Conservation (phyloP, 164 flowering plant species). For the Akebia trifoliata region DNA sequence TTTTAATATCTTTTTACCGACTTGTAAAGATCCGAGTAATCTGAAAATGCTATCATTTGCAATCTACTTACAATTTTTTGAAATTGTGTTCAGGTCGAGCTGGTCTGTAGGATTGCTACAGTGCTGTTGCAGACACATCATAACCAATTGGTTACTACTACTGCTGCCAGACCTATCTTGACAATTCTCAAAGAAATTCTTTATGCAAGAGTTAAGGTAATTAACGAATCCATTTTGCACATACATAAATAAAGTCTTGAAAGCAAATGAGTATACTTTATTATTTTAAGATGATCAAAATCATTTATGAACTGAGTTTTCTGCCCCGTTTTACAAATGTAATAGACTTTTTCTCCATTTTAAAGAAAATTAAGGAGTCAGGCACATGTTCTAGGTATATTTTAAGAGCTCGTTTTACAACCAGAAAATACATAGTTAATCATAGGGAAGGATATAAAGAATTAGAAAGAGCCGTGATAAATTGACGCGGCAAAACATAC, state of each 20-base stretch:
- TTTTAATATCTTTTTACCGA: neutral
- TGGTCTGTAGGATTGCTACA: slow-evolving; percentile 70
- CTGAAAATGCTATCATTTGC: neutral
- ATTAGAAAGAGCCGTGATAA: no score
- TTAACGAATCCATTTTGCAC: neutral
- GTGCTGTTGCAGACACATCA: slow-evolving; percentile 75
- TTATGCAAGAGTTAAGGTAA: slow-evolving; percentile 73
- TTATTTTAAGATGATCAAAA: neutral
- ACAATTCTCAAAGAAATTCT: slow-evolving; percentile 60
- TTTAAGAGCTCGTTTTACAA: no score
- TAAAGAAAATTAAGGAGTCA: no score
- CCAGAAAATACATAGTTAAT: no score
- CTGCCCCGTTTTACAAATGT: no score
- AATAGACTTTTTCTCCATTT: no score
- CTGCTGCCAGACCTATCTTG: slow-evolving; percentile 71
- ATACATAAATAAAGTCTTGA: neutral
- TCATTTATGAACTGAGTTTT: neutral
- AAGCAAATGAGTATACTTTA: neutral
- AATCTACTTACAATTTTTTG: neutral
- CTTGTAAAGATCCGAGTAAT: neutral
- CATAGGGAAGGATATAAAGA: no score
- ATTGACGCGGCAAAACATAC: no score
- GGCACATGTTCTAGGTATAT: no score
- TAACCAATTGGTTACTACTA: slow-evolving; percentile 70
- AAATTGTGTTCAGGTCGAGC: slow-evolving; percentile 64